Evolutionary conservation across 129 eudicot genomes (phyloP).

Genomic region (Artemisia tridentata): DNA sequence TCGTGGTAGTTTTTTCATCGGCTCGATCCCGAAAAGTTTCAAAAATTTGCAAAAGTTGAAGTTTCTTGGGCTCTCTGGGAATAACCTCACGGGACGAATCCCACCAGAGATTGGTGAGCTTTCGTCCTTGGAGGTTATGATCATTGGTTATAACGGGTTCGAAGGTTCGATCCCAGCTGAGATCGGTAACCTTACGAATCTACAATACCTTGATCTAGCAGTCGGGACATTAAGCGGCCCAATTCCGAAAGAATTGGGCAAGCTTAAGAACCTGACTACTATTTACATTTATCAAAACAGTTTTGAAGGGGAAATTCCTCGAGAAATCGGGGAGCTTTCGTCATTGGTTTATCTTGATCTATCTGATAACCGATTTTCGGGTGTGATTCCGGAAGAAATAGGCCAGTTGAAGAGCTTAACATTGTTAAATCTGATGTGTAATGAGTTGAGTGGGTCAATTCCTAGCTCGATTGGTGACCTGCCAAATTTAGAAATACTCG

Average conservation of each 20-base stretch:
- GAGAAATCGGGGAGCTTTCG: conserved; percentile 51
- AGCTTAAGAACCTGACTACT: conserved; percentile 58
- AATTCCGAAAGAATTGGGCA: conserved; percentile 70
- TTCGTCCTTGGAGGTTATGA: conserved; percentile 64
- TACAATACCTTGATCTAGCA: conserved; percentile 75
- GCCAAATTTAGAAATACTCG: conserved; percentile 57
- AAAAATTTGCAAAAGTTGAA: conserved; percentile 51
- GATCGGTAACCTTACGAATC: conserved; percentile 65
- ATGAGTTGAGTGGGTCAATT: conserved; percentile 57
- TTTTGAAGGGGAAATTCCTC: conserved; percentile 61
- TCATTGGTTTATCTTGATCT: conserved; percentile 62
- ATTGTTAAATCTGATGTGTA: conserved; percentile 78
- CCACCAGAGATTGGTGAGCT: conserved; percentile 61
- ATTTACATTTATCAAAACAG: conserved; percentile 65
- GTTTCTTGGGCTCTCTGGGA: conserved; percentile 85
- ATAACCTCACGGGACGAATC: conserved; percentile 68
- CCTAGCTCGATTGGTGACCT: conserved; percentile 66
- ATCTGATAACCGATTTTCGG: conserved; percentile 63
- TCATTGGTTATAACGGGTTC: conserved; percentile 76
- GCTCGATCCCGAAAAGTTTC: conserved; percentile 59
- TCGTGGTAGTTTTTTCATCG: conserved; percentile 69
- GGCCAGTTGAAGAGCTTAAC: conserved; percentile 55
- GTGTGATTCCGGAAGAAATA: conserved; percentile 66
- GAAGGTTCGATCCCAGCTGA: conserved; percentile 68
- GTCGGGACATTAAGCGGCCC: conserved; percentile 63